Evolutionary conservation across 2,329 filamentous ascomycete species (phyloP), one percentile per base, ranked within the genome.

Genomic region (Nemania sp.): DNA sequence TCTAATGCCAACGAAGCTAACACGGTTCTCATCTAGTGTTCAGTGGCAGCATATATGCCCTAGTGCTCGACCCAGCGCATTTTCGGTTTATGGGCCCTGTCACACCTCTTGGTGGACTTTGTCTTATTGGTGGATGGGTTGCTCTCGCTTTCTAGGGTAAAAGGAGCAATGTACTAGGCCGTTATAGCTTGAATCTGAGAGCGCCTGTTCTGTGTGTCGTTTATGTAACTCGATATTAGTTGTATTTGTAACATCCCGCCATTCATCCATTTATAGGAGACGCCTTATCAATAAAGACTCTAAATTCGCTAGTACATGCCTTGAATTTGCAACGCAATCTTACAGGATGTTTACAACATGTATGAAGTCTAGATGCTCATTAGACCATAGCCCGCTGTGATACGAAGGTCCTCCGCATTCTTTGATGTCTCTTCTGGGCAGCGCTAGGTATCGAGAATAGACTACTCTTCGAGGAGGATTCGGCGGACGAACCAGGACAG

Each of bases 41-140:
- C 79, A 88, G 85, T 67, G 90, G 90, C 1, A 88, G 85, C 74
- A 85, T 92, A 70, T 92, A 92, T 77, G 81, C 88, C 10, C 82
- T 92, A 10, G 83, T 87, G 0, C 80, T 92, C n/a, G 86, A 90
- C 78, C 86, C 89, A 22, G 83, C 86, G 73, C 80, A 83, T 29
- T 90, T 89, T 79, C 86, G 85, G 74, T 80, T 82, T 63, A 66
- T 91, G 70, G 89, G 90, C 0, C 89, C 90, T 0, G 85, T 91
- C 13, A 92, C 90, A 57, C 90, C 90, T 15, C 66, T 92, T 1
- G 90, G 89, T 0, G 89, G 89, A 0, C 71, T 89, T 57, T 89
- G 85, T 67, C 80, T 92, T 71, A 91, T 92, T 75, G 88, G 83
- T 0, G 90, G 89, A 0, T 92, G 89, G 89, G 76, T 87, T 60